A percentile compares a stretch with the other conserved stretches of the same genome.
Evolutionary conservation across 2,329 filamentous ascomycete species (phyloP).

Genomic region (Arthroderma sp.): DNA sequence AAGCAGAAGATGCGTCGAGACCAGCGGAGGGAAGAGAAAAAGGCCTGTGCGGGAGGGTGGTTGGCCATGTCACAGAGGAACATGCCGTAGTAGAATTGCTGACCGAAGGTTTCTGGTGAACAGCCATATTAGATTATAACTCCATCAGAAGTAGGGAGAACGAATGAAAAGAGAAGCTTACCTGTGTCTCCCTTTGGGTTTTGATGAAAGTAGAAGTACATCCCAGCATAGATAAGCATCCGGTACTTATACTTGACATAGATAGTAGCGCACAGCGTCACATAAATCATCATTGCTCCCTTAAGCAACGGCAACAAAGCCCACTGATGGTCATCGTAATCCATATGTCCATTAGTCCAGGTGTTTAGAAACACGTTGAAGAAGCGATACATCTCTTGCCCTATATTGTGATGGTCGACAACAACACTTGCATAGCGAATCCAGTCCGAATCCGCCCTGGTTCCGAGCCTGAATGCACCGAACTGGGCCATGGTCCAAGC

Average conservation of each 20-base stretch:
- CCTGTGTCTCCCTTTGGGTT: constrained; percentile 34
- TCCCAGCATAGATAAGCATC: constrained; percentile 28
- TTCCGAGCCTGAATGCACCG: constrained; percentile 36
- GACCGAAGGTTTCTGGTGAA: constrained; percentile 39
- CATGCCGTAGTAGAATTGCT: constrained; percentile 39
- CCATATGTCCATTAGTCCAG: constrained; percentile 40
- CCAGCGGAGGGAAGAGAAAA: constrained; percentile 30
- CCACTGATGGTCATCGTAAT: constrained; percentile 44
- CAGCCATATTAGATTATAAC: neutral
- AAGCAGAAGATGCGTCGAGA: constrained; percentile 26
- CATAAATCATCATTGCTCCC: constrained; percentile 35
- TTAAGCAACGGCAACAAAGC: constrained; percentile 35
- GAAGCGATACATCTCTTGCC: constrained; percentile 32
- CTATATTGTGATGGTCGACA: constrained; percentile 31
- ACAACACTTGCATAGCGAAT: constrained; percentile 37
- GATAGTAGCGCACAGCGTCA: constrained; percentile 32
- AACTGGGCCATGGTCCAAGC: constrained; percentile 38
- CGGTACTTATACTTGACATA: constrained; percentile 35
- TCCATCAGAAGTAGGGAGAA: neutral
- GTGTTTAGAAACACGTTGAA: constrained; percentile 34
- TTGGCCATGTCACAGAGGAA: constrained; percentile 40
- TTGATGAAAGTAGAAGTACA: constrained; percentile 39
- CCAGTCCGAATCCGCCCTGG: constrained; percentile 38
- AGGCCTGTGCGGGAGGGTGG: constrained; percentile 33
- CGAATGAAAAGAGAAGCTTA: constrained; percentile 17